phyloP scores from a whole-genome alignment of 352 stramenopile genomes.

The Phytopythium boreale region DNA sequence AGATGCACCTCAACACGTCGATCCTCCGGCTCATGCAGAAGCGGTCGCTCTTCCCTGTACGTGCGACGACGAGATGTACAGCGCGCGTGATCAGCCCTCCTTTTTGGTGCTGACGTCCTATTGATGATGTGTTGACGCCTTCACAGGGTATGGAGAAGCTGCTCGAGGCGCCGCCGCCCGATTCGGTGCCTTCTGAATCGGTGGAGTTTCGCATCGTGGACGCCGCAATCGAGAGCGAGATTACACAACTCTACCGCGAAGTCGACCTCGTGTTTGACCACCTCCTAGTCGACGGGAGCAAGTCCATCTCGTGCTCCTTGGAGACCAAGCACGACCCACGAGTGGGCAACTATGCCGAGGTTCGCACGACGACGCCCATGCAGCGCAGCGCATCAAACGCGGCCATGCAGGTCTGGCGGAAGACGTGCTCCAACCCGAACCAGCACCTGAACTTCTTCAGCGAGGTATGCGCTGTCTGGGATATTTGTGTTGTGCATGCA shows the following conservation, averaged over 20 bases:
- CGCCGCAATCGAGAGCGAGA: conserved; percentile 9
- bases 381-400: conserved; percentile 5
- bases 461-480: neutral
- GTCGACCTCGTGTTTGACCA: conserved; percentile 8
- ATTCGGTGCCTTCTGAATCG: neutral
- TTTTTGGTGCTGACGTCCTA: neutral
- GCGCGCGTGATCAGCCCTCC: neutral
- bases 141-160: neutral
- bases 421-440: conserved; percentile 7
- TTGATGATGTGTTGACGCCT: neutral
- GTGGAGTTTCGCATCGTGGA: conserved; percentile 3
- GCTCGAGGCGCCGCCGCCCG: neutral
- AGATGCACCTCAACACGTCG: conserved; percentile 12
- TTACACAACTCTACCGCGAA: conserved; percentile 7
- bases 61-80: neutral
- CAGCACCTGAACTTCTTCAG: conserved; percentile 10
- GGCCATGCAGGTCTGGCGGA: conserved; percentile 7
- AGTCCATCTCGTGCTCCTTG: conserved; percentile 6
- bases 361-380: conserved; percentile 6
- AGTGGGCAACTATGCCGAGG: neutral
- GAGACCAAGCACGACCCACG: conserved; percentile 3
- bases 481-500: neutral
- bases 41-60: conserved; percentile 10
- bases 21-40: conserved; percentile 14
- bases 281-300: neutral